Percentiles rank a stretch among this genome's conserved stretches.
These are phyloP conservation scores for Thelonectria blattea DNA, from an alignment of 2,329 filamentous ascomycete genomes.

Conservation along the genomic window DNA sequence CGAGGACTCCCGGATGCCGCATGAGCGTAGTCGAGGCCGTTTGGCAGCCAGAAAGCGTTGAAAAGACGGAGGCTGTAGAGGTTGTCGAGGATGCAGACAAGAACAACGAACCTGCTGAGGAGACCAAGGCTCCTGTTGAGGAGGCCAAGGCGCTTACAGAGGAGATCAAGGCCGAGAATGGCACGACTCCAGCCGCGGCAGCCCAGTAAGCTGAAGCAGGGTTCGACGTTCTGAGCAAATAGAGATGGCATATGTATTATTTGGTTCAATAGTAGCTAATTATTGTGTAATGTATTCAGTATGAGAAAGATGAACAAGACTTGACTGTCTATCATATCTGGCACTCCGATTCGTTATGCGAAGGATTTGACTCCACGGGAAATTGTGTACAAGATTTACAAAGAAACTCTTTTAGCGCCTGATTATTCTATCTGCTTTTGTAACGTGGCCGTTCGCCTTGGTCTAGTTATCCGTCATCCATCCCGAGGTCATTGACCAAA, in stretches of 20 bases:
- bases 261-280: neutral
- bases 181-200: neutral
- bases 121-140: neutral
- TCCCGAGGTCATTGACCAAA: no score
- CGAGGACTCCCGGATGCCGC: conserved; percentile 48
- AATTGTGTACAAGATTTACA: neutral
- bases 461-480: no score
- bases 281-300: conserved; percentile 1
- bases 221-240: neutral
- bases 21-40: conserved; percentile 58
- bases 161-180: neutral
- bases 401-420: no score
- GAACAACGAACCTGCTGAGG: neutral
- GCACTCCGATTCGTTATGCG: no score
- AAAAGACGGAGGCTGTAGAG: conserved; percentile 5
- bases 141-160: neutral
- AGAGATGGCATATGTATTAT: neutral
- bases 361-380: no score
- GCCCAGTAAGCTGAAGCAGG: neutral
- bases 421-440: no score
- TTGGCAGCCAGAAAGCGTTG: conserved; percentile 45
- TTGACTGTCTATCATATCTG: neutral
- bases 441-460: no score
- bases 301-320: neutral
- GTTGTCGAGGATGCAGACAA: neutral